Evolutionary conservation across 306 rosid species (phyloP), one percentile per base, ranked within the genome.

Genomic region (Lathyrus aphaca): DNA sequence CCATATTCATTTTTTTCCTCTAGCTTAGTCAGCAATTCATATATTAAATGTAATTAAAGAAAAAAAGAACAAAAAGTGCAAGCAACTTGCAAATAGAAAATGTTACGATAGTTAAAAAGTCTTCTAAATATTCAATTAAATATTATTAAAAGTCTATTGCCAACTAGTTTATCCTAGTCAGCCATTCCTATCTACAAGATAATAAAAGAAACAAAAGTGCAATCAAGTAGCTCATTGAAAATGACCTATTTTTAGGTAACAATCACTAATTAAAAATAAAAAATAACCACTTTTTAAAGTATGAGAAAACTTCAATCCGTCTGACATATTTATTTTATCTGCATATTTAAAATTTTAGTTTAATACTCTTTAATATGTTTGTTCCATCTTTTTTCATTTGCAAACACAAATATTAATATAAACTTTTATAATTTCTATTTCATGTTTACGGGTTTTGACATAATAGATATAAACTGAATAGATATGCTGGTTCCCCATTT

Each of bases 31-130:
- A 68, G 32, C 72, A 8, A 62, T 37, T 64, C 25, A 49, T 50
- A 40, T 60, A 29, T 46, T 25, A 7, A 44, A 21, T 9, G 5
- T 68, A 15, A 46, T 15, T 68, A 14, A 65, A 64, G 10, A 32
- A 69, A 2, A 69, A 64, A 64, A 8, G 48, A 9, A 29, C 50
- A 58, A 83, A 18, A 68, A 68, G 56, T 65, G 73, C 77, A 76
- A 80, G 63, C 70, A 74, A 73, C 42, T 65, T 77, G 74, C 74
- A 64, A 27, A 21, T 17, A 10, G 10, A 71, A 79, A 71, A 67
- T 38, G 8, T 68, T 35, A 37, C 42, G 19, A 39, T 58, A 16
- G 73, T 6, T 56, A 68, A 78, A 48, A 64, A 66, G 75, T 72
- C 90, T 60, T 13, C 43, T 68, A 66, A 73, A 30, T 30, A 21